Conservation (phyloP, 345 rosid genomes). For the Populus nigra region DNA sequence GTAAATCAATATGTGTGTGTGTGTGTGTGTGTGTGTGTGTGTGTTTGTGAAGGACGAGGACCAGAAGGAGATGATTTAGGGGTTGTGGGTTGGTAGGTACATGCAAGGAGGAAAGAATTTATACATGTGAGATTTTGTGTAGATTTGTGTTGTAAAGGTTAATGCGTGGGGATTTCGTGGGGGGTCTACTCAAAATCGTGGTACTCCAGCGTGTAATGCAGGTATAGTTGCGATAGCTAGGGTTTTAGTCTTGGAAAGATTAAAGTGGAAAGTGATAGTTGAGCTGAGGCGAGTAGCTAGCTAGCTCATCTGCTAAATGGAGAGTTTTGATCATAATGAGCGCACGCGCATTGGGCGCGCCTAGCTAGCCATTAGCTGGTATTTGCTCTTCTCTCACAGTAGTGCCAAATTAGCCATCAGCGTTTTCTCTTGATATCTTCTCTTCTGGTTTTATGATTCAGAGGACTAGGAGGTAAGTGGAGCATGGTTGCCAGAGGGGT, state of each 20-base stretch:
- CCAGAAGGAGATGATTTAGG: background rate
- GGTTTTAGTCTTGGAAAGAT: background rate
- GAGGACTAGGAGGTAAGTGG: background rate
- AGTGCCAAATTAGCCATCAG: background rate
- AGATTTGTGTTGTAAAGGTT: conserved; percentile 3
- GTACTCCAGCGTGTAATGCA: conserved; percentile 1
- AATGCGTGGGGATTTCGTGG: conserved; percentile 60
- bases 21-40: background rate
- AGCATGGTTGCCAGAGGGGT: background rate
- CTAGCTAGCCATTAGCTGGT: conserved; percentile 26
- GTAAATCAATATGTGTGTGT: background rate
- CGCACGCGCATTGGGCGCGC: conserved; percentile 20
- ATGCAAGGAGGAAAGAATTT: background rate
- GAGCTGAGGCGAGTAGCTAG: background rate
- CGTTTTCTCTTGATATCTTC: background rate
- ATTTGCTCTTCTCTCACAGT: background rate
- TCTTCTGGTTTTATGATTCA: background rate
- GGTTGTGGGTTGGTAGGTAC: background rate
- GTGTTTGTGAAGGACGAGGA: background rate
- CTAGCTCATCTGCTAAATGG: background rate
- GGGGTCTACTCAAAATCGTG: conserved; percentile 14
- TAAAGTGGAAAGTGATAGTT: background rate
- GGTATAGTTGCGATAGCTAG: background rate
- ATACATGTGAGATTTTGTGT: background rate
- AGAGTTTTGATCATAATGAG: background rate